Evolutionary conservation across 305 asterid species (phyloP).

Genomic region (Monarda citriodora): DNA sequence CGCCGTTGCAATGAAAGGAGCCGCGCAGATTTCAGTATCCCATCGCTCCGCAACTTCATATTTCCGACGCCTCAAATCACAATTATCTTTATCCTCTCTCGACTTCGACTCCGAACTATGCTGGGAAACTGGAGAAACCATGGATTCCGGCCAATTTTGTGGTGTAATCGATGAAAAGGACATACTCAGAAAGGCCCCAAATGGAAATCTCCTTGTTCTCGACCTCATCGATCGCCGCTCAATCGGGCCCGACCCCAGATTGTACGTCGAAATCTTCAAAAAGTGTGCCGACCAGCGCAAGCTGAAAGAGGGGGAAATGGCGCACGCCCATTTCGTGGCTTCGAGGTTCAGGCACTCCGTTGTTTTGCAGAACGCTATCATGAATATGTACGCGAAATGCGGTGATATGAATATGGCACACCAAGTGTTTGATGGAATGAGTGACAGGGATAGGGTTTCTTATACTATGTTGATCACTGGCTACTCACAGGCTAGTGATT

Average conservation of each 20-base stretch:
- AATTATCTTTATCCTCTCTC: constrained; percentile 11
- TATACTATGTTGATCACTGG: constrained; percentile 83
- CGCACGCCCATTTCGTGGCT: constrained; percentile 55
- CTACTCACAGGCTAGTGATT: constrained; percentile 56
- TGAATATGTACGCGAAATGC: constrained; percentile 72
- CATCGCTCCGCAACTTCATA: constrained; percentile 10
- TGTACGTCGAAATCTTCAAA: constrained; percentile 59
- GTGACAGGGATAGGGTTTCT: constrained; percentile 76
- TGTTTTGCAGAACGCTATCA: constrained; percentile 42
- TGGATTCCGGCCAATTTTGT: constrained; percentile 17
- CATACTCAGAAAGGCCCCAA: constrained; percentile 44
- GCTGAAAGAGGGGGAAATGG: constrained; percentile 53
- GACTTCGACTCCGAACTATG: constrained; percentile 30
- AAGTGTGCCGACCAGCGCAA: constrained; percentile 57
- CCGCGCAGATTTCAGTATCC: constrained; percentile 3
- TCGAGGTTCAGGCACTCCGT: constrained; percentile 41
- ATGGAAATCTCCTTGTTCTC: constrained; percentile 63
- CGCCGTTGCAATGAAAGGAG: constrained; percentile 18
- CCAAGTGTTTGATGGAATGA: constrained; percentile 76
- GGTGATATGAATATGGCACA: constrained; percentile 62
- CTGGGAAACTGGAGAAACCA: constrained; percentile 23
- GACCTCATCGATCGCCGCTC: constrained; percentile 63
- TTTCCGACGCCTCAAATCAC: constrained; percentile 14
- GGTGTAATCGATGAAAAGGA: constrained; percentile 55
- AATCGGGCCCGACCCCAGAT: constrained; percentile 48